Conservation (phyloP, 768 basidiomycete species). For the Lepiota venenata region DNA sequence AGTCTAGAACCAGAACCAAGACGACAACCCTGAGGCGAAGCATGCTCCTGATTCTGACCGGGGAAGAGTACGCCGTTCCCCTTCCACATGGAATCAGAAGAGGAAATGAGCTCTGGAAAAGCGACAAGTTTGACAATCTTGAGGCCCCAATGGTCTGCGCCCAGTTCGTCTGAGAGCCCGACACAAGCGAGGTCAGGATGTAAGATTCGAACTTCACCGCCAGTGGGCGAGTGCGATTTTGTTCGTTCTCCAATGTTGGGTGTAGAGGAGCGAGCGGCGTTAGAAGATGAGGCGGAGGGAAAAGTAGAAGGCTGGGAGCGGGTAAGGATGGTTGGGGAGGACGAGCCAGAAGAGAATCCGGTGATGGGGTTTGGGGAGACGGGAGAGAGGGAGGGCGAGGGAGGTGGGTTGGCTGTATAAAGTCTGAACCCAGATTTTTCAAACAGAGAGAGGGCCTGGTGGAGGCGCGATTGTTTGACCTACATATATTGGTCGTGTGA, state of each 20-base stretch:
- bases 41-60: constrained; percentile 11
- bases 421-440: constrained; percentile 63
- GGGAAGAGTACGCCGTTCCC: constrained; percentile 6
- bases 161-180: constrained; percentile 62
- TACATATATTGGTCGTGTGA: constrained; percentile 22
- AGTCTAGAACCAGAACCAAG: constrained; percentile 21
- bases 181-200: constrained; percentile 75
- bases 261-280: not conserved
- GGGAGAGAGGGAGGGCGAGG: constrained; percentile 18
- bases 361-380: not conserved
- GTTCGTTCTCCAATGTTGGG: constrained; percentile 12
- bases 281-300: not conserved
- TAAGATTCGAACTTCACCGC: constrained; percentile 58
- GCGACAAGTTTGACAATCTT: constrained; percentile 79
- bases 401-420: constrained; percentile 45
- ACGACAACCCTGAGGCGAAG: constrained; percentile 7
- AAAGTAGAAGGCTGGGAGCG: not conserved
- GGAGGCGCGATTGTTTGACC: constrained; percentile 66
- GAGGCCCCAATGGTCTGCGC: constrained; percentile 67
- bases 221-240: constrained; percentile 52
- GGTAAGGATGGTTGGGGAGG: constrained; percentile 7
- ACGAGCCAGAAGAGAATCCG: not conserved
- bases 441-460: constrained; percentile 60
- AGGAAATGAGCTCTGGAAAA: constrained; percentile 67
- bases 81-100: constrained; percentile 6